Base-by-base conservation (phyloP, 2,329 filamentous ascomycete genomes). In the Juglanconis juglandina region DNA sequence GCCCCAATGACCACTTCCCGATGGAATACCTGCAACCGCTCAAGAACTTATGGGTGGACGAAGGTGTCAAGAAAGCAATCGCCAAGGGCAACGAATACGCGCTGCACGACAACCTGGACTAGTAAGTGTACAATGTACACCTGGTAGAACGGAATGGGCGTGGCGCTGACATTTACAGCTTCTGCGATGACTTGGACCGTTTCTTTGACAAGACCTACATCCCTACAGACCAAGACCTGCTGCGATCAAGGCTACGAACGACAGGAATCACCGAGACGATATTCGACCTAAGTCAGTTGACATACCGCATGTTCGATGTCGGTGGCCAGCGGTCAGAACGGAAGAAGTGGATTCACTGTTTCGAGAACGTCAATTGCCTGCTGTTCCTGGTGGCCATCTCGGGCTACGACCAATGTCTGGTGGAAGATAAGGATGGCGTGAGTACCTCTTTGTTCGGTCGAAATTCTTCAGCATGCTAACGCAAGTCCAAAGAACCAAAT, bases 291-390 rank as follows among this genome's bases (percentile, higher is more conserved):
- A 92, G 92, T 63, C 89, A 94, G 70, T 84, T 97, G 68, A 96
- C 92, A 65, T 97, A 97, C 77, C 89, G 92, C 69, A 97, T 98
- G 92, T 96, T 96, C 75, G 92, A 96, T 70, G 92, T 96, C 51
- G 92, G 92, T 72, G 92, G 92, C 60, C 92, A 96, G 73, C 83
- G 92, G 68, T 96, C 92, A 34, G 92, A 96, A 76, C 89, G 92
- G 64, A 96, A 96, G 83, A 96, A 96, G 80, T 96, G 92, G 92
- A 96, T 96, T 65, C 92, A 96, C 74, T 95, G 92, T 72, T 96
- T 96, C 72, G 92, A 96, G 73, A 95, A 95, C 66, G 92, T 96
- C 64, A 92, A 95, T 70, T 93, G 91, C 67, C 81, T 98, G 57
- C 81, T 98, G 46, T 98, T 98, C 77, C 84, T 98, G 66, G 94